phyloP scores from a whole-genome alignment of 345 rosid genomes.

The Citrus inodora region DNA sequence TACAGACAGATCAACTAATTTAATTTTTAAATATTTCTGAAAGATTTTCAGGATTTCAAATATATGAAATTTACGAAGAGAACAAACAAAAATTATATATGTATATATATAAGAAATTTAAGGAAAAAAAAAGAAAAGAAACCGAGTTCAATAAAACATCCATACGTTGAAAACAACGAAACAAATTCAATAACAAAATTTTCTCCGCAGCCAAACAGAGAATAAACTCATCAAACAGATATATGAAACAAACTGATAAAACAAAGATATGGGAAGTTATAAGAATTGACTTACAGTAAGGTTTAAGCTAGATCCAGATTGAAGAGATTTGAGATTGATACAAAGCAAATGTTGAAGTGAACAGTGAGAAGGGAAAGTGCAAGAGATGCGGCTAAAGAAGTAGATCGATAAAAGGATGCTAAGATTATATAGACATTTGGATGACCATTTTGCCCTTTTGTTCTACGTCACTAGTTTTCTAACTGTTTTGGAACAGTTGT shows the following conservation, averaged over 20 bases:
- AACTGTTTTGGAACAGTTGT: neutral
- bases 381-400: neutral
- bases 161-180: neutral
- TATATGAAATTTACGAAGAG: neutral
- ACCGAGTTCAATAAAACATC: neutral
- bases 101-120: neutral
- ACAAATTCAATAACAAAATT: neutral
- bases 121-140: neutral
- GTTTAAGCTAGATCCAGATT: neutral
- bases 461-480: neutral
- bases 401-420: neutral
- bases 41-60: neutral
- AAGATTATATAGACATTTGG: neutral
- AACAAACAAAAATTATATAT: neutral
- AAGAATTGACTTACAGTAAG: neutral
- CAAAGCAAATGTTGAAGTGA: neutral
- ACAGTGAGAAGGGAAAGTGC: neutral
- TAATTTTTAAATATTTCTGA: neutral
- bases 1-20: neutral
- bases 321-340: neutral
- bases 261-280: neutral
- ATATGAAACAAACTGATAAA: neutral
- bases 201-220: neutral
- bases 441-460: neutral
- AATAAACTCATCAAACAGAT: neutral